Conservation (phyloP, 2,329 filamentous ascomycete genomes). For the Coccinonectria pachysandricola region DNA sequence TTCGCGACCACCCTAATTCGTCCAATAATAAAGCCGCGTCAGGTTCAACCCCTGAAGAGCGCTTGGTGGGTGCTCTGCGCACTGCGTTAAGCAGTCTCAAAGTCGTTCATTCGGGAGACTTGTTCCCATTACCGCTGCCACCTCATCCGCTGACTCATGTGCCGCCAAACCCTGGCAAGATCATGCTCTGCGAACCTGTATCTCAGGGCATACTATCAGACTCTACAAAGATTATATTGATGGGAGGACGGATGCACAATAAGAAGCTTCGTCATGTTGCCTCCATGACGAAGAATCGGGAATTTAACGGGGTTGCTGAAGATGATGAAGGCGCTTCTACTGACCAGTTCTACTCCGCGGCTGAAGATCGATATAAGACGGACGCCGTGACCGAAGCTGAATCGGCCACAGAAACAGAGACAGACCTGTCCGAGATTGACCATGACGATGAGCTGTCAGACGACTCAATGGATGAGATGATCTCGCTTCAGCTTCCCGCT, state of each 20-base stretch:
- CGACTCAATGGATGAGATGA: slow-evolving; percentile 88
- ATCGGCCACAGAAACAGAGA: slow-evolving; percentile 49
- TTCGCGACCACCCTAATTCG: slow-evolving; percentile 52
- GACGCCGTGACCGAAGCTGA: slow-evolving; percentile 48
- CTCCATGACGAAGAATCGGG: slow-evolving; percentile 30
- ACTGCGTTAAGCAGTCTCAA: slow-evolving; percentile 62
- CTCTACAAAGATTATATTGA: slow-evolving; percentile 74
- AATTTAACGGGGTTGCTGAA: slow-evolving; percentile 47
- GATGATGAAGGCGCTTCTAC: slow-evolving; percentile 75
- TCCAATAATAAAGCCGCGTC: slow-evolving; percentile 27
- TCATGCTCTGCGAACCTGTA: slow-evolving; percentile 90
- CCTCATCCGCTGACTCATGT: slow-evolving; percentile 82
- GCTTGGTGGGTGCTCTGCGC: slow-evolving; percentile 57
- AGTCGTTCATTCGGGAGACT: slow-evolving; percentile 75
- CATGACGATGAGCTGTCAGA: slow-evolving; percentile 73
- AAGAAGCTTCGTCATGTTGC: slow-evolving; percentile 40
- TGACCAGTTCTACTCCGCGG: slow-evolving; percentile 86
- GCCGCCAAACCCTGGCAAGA: slow-evolving; percentile 72
- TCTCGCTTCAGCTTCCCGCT: slow-evolving; percentile 72
- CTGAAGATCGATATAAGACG: slow-evolving; percentile 62
- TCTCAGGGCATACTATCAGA: slow-evolving; percentile 73
- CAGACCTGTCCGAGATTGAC: slow-evolving; percentile 52
- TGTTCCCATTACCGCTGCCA: slow-evolving; percentile 65
- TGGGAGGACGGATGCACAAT: slow-evolving; percentile 47
- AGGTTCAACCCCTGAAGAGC: slow-evolving; percentile 37